phyloP scores from a whole-genome alignment of 2,329 filamentous ascomycete species.

The Sporothrix dimorphospora region DNA sequence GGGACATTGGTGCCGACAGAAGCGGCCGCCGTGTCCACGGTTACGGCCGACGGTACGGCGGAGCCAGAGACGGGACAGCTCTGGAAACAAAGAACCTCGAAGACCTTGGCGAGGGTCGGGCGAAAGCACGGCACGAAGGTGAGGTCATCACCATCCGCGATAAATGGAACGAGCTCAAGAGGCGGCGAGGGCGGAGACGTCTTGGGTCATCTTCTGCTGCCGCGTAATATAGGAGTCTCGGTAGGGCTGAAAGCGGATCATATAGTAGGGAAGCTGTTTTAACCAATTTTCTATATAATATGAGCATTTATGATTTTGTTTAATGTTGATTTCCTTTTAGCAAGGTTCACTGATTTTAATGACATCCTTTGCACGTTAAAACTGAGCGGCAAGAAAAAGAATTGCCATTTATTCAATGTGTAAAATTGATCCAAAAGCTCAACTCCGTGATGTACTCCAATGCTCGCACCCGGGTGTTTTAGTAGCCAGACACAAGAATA shows the following conservation, averaged over 20 bases:
- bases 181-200: slow-evolving; percentile 36
- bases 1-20: neutral
- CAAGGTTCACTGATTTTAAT: neutral
- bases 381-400: neutral
- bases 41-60: slow-evolving; percentile 36
- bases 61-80: neutral
- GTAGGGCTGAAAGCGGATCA: neutral
- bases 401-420: neutral
- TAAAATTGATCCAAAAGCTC: neutral
- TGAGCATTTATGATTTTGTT: neutral
- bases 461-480: neutral
- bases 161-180: slow-evolving; percentile 48
- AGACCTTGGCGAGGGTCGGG: slow-evolving; percentile 54
- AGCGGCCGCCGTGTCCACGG: slow-evolving; percentile 8
- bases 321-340: neutral
- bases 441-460: neutral
- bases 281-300: neutral
- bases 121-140: slow-evolving; percentile 49
- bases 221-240: neutral
- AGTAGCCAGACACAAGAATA: neutral
- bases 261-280: neutral
- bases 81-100: slow-evolving; percentile 53
- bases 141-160: slow-evolving; percentile 50
- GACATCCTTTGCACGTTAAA: neutral
- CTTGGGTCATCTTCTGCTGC: slow-evolving; percentile 21